Base-by-base conservation (phyloP, 768 basidiomycete genomes). In the Tylopilus subfusipes region DNA sequence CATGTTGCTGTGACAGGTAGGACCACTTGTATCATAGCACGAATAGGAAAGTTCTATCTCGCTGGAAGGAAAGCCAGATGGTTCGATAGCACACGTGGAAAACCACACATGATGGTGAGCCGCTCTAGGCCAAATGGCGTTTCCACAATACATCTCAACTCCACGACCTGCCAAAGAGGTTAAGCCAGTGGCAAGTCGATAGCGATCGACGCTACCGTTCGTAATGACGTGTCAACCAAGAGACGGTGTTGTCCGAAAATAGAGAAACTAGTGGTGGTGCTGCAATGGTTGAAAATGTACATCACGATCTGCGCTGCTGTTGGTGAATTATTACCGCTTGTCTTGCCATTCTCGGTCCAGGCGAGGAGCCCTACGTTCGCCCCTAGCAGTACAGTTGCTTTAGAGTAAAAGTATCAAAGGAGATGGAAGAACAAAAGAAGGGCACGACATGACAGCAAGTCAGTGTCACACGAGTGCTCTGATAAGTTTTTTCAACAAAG, bases 71-170 rank as follows among this genome's bases (percentile, higher is more conserved):
- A n/a, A n/a, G n/a, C n/a, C n/a, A n/a, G n/a, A n/a, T n/a, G n/a
- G n/a, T n/a, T 68, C 39, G 76, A 60, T 8, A 75, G 53, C 33
- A 72, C 72, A 30, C 75, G 72, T 7, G 75, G 75, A 40, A 77
- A 67, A 53, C 71, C 73, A 46, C 72, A 77, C 47, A 73, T 64
- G 31, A 76, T 71, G 6, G 76, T 65, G 30, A 78, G 62, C 13
- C 68, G 62, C 46, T 76, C 75, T 3, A 73, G 56, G 13, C 74
- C 73, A n/a, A 66, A 56, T 9, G 48, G 46, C 25, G 60, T 54
- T 13, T 60, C 55, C 7, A 69, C 48, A 12, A 69, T 69, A 5
- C 65, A 66, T 44, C 61, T 68, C 49, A 69, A 42, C 4, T 66
- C 57, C 16, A 56, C 44, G 16, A 69, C 58, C 68, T 69, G 36